phyloP scores from a whole-genome alignment of 768 basidiomycete species.

The Neoboletus brunneissimus region DNA sequence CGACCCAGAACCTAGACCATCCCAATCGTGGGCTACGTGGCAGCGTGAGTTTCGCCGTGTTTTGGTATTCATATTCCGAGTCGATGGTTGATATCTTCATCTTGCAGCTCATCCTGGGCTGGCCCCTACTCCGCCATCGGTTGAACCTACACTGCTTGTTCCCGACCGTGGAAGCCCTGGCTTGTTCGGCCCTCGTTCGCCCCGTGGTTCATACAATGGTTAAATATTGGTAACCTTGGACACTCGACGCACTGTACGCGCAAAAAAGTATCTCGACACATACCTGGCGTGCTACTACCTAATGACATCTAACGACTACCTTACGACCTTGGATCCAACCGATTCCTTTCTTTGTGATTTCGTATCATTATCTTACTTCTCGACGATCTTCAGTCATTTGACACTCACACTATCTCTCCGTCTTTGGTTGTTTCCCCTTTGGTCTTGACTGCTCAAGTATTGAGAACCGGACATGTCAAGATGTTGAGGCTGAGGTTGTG shows the following conservation, averaged over 20 bases:
- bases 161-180: conserved; percentile 60
- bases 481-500: neutral
- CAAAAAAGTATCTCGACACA: neutral
- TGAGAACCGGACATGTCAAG: neutral
- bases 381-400: neutral
- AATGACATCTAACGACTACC: conserved; percentile 21
- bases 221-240: conserved; percentile 1
- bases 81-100: conserved; percentile 5
- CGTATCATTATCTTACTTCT: conserved; percentile 29
- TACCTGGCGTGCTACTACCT: neutral
- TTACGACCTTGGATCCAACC: conserved; percentile 12
- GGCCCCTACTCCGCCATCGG: conserved; percentile 59
- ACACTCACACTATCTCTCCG: neutral
- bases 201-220: conserved; percentile 37
- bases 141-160: conserved; percentile 58
- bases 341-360: neutral
- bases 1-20: conserved; percentile 42
- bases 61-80: conserved; percentile 5
- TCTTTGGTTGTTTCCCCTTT: neutral
- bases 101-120: conserved; percentile 54
- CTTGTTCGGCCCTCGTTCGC: conserved; percentile 77
- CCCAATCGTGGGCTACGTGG: conserved; percentile 62
- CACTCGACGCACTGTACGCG: neutral
- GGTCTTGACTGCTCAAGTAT: neutral
- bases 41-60: conserved; percentile 49